Conservation (phyloP, 805 yeast species). For the Suhomyces sp. region DNA sequence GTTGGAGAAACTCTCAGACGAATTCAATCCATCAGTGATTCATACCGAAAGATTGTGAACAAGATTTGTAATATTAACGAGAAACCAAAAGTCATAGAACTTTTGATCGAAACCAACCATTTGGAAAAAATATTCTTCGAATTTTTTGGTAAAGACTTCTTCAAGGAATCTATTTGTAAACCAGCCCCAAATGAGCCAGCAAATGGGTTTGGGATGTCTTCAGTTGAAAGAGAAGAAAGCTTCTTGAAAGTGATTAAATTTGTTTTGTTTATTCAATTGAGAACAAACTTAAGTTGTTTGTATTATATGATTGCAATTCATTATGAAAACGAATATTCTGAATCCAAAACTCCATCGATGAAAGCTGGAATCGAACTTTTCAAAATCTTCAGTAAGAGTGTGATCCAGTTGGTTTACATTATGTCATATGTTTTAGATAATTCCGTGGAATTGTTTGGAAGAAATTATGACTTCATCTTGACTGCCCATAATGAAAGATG, state of each 20-base stretch:
- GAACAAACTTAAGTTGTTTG: slow-evolving; percentile 41
- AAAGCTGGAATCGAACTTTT: slow-evolving; percentile 42
- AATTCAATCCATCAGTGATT: slow-evolving; percentile 19
- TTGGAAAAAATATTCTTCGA: slow-evolving; percentile 36
- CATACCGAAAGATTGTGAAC: slow-evolving; percentile 29
- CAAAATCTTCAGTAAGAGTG: slow-evolving; percentile 41
- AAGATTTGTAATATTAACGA: slow-evolving; percentile 26
- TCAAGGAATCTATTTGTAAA: slow-evolving; percentile 36
- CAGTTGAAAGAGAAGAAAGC: slow-evolving; percentile 27
- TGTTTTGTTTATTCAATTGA: slow-evolving; percentile 33
- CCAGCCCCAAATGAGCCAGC: slow-evolving; percentile 22
- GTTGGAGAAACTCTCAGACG: slow-evolving; percentile 13
- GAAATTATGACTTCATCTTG: slow-evolving; percentile 36
- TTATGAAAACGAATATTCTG: slow-evolving; percentile 34
- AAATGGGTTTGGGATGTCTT: slow-evolving; percentile 16
- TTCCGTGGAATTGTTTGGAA: slow-evolving; percentile 41
- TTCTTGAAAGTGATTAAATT: slow-evolving; percentile 36
- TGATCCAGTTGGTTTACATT: slow-evolving; percentile 42
- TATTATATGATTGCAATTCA: slow-evolving; percentile 42
- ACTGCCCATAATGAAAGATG: slow-evolving; percentile 38
- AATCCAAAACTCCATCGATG: slow-evolving; percentile 29
- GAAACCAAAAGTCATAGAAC: slow-evolving; percentile 35
- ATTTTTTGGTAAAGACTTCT: slow-evolving; percentile 42
- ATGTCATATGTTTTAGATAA: slow-evolving; percentile 44
- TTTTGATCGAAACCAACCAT: slow-evolving; percentile 34